Conservation (phyloP, 352 stramenopile species). For the Pythium myriotylum region DNA sequence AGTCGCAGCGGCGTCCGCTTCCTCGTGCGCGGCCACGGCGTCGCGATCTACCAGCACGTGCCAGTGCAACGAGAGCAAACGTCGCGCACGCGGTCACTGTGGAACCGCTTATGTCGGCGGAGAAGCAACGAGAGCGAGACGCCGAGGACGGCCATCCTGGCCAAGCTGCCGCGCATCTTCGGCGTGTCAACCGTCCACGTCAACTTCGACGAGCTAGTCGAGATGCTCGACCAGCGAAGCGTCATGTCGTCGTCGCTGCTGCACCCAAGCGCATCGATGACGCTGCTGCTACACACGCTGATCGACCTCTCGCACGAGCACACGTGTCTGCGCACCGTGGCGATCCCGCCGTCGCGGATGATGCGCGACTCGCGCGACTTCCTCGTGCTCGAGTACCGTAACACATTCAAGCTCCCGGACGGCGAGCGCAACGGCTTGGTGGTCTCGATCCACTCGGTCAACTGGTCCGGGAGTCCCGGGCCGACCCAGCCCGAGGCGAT, state of each 20-base stretch:
- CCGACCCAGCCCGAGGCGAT: neutral
- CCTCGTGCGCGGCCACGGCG: neutral
- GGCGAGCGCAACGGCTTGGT: slow-evolving; percentile 1
- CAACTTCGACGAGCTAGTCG: neutral
- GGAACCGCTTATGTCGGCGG: neutral
- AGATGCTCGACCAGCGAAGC: neutral
- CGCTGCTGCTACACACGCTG: slow-evolving; percentile 4
- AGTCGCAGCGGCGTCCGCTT: neutral
- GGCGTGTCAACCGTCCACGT: neutral
- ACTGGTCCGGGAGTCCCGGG: neutral
- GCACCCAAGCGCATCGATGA: slow-evolving; percentile 1
- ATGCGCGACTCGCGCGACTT: slow-evolving; percentile 5
- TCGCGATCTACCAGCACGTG: neutral
- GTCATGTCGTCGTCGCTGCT: neutral
- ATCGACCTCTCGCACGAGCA: slow-evolving; percentile 1
- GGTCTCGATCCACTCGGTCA: slow-evolving; percentile 4
- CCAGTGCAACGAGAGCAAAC: no score
- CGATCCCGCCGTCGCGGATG: neutral
- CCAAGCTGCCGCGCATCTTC: slow-evolving; percentile 3
- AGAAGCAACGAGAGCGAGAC: neutral
- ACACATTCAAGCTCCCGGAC: neutral
- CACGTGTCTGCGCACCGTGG: slow-evolving; percentile 1
- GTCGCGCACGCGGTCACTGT: neutral
- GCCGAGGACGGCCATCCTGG: no score
- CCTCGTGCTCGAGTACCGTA: slow-evolving; percentile 12